Evolutionary conservation across 2,329 filamentous ascomycete species (phyloP), one percentile per base, ranked within the genome.

Genomic region (Metarhizium anisopliae): DNA sequence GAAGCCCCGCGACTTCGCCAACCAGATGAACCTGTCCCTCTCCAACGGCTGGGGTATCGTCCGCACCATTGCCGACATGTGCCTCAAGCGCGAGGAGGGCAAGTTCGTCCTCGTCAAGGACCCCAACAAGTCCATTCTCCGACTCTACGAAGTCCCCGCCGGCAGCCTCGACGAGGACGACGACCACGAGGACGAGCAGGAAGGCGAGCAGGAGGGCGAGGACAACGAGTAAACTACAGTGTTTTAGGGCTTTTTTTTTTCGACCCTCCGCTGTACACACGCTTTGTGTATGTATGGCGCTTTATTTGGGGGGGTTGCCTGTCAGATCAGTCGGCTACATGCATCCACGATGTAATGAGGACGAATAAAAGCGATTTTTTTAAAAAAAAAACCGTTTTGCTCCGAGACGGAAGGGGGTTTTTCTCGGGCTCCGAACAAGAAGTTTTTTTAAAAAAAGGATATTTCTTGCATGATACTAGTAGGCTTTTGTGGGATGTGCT

Each of bases 11-110:
- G 95, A 99, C 70, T 97, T 99, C 65, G 94, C 94, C 60, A 82
- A 83, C 68, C 94, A 99, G 80, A 99, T 99, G 94, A 96, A 96
- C 77, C 76, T 99, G 67, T 95, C 92, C 67, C 82, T 97, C 56
- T 89, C 88, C 75, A 99, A 99, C 75, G 94, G 94, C 60, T 99
- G 94, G 94, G 94, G 94, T 72, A 97, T 99, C 62, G 94, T 99
- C 58, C 90, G 94, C 63, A 99, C 94, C 52, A 96, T 99, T 68
- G 90, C 90, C 65, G 94, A 99, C 74, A 95, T 97, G 87, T 88
- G 86, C 66, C 81, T 91, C 64, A 83, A 85, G 72, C 83, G 85
- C 72, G 80, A 84, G 50, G 87, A 91, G 64, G 87, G 86, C 72
- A 92, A 92, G 77, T 94, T 89, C 65, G 85, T 94, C 50, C 79